phyloP scores from a whole-genome alignment of 179 eudicot species.

The Spinacia oleracea region DNA sequence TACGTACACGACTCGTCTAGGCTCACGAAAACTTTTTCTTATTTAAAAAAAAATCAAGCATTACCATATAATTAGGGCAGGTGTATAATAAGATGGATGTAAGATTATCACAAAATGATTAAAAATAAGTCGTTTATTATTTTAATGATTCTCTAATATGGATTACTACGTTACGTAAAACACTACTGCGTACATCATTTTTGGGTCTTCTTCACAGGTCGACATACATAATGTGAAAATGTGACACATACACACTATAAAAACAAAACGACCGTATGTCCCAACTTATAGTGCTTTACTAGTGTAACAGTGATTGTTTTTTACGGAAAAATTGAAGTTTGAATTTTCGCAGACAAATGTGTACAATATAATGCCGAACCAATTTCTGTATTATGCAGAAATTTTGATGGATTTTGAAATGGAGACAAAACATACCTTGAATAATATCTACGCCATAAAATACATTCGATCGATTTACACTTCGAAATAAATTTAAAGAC shows the following conservation, averaged over 20 bases:
- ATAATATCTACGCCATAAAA: background rate
- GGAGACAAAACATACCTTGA: slow-evolving; percentile 5
- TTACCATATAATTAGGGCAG: too few relatives aligned
- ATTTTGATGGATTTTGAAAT: background rate
- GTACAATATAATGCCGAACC: background rate
- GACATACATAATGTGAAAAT: slow-evolving; percentile 1
- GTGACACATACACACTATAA: background rate
- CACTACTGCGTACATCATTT: too few relatives aligned
- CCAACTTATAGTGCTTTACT: background rate
- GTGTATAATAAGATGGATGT: too few relatives aligned
- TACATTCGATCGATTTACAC: too few relatives aligned
- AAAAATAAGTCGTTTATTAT: too few relatives aligned
- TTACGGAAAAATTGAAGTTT: background rate
- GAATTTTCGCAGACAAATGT: background rate
- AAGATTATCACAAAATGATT: too few relatives aligned
- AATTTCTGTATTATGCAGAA: background rate
- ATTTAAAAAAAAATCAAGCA: too few relatives aligned
- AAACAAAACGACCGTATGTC: background rate
- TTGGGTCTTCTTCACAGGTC: background rate
- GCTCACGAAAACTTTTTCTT: too few relatives aligned
- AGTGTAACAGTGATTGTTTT: background rate
- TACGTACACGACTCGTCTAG: too few relatives aligned
- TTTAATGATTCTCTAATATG: too few relatives aligned
- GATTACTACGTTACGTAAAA: too few relatives aligned
- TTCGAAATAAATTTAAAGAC: too few relatives aligned